Conservation (phyloP, 768 basidiomycete species). For the Mrakia frigida region DNA sequence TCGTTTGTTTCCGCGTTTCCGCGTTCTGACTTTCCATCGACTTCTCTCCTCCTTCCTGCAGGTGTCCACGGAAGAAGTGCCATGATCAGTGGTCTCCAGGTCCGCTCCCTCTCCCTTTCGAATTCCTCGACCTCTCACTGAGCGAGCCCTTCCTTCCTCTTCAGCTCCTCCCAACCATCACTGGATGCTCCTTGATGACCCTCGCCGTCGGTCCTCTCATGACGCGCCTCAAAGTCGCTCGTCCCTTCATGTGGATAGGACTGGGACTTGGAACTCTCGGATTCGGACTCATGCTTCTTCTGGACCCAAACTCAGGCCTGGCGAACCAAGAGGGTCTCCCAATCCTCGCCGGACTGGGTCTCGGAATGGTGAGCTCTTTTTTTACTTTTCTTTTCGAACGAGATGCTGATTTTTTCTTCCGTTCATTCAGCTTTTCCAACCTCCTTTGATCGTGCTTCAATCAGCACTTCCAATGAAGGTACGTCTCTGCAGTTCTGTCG, state of each 20-base stretch:
- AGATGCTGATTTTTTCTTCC: too few species aligned
- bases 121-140: neutral
- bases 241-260: slow-evolving; percentile 15
- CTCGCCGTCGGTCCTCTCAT: slow-evolving; percentile 23
- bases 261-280: slow-evolving; percentile 18
- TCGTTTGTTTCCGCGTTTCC: neutral
- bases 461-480: slow-evolving; percentile 19
- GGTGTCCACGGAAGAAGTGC: slow-evolving; percentile 20
- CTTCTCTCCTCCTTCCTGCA: neutral
- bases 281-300: slow-evolving; percentile 8
- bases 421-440: slow-evolving; percentile 27
- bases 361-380: slow-evolving; percentile 24
- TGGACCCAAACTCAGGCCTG: slow-evolving; percentile 34
- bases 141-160: neutral
- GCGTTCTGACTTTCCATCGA: neutral
- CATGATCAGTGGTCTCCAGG: slow-evolving; percentile 29
- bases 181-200: slow-evolving; percentile 36
- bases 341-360: slow-evolving; percentile 33
- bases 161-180: slow-evolving; percentile 35
- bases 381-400: too few species aligned
- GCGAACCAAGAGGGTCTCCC: slow-evolving; percentile 35
- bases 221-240: neutral
- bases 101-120: neutral
- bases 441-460: slow-evolving; percentile 23
- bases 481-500: neutral